Conservation (phyloP, 208 protist species). For the Leishmania arabica region DNA sequence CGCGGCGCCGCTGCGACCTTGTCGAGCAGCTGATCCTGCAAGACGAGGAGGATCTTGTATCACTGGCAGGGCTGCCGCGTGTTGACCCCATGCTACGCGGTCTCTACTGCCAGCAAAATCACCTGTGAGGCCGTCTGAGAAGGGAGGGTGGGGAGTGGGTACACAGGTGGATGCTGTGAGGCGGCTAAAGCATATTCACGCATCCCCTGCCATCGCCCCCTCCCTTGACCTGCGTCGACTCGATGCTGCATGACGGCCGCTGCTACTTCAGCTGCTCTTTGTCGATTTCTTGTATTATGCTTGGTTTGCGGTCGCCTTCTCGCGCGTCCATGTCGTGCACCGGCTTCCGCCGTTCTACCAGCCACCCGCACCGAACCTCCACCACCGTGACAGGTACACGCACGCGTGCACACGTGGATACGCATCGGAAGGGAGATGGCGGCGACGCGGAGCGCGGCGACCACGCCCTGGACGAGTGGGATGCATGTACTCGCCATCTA, state of each 20-base stretch:
- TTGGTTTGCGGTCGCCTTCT: too few relatives aligned
- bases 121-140: not conserved
- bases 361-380: not conserved
- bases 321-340: too few relatives aligned
- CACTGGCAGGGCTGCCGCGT: slow-evolving; percentile 47
- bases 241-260: not conserved
- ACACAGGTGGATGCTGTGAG: not conserved
- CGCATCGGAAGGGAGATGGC: not conserved
- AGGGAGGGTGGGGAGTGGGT: not conserved
- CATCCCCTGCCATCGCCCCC: not conserved
- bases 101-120: slow-evolving; percentile 63
- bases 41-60: slow-evolving; percentile 57
- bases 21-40: slow-evolving; percentile 28
- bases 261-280: not conserved
- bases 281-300: not conserved
- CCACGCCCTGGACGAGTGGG: not conserved
- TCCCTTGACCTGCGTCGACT: not conserved
- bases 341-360: not conserved
- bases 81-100: slow-evolving; percentile 60
- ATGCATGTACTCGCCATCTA: not conserved
- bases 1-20: not conserved
- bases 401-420: not conserved
- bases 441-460: not conserved
- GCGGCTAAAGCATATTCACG: not conserved
- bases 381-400: not conserved